phyloP scores from a whole-genome alignment of 768 basidiomycete genomes.

The Plicaturopsis crispa region DNA sequence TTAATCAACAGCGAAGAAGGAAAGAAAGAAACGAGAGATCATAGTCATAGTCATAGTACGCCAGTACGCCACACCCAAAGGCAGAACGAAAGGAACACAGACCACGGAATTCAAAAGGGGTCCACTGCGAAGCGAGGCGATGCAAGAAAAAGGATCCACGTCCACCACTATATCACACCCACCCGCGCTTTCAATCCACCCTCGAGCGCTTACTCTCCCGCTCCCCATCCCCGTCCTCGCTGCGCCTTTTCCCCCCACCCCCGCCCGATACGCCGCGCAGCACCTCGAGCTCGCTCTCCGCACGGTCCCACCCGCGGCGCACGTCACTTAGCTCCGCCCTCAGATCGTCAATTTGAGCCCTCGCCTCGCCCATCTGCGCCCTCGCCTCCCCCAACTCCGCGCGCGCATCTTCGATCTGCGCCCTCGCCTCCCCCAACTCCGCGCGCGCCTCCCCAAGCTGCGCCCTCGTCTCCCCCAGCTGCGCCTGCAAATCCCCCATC shows the following conservation, averaged over 20 bases:
- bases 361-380: conserved; percentile 35
- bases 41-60: no score
- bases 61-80: no score
- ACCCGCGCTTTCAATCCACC: not conserved
- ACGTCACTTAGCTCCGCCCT: conserved; percentile 6
- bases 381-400: conserved; percentile 44
- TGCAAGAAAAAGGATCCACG: no score
- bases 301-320: conserved; percentile 28
- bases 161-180: no score
- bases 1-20: no score
- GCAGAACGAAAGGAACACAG: no score
- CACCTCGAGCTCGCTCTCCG: conserved; percentile 29
- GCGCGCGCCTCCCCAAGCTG: conserved; percentile 74
- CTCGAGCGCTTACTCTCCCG: conserved; percentile 22
- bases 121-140: no score
- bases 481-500: conserved; percentile 79
- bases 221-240: conserved; percentile 26
- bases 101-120: no score
- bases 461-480: conserved; percentile 76
- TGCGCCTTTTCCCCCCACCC: conserved; percentile 12
- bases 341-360: conserved; percentile 54
- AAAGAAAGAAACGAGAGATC: no score
- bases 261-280: conserved; percentile 16
- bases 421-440: conserved; percentile 67
- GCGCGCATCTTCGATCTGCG: conserved; percentile 55